Evolutionary conservation across 2,329 filamentous ascomycete species (phyloP), one percentile per base, ranked within the genome.

Genomic region (Fusarium neocosmosporiellum): DNA sequence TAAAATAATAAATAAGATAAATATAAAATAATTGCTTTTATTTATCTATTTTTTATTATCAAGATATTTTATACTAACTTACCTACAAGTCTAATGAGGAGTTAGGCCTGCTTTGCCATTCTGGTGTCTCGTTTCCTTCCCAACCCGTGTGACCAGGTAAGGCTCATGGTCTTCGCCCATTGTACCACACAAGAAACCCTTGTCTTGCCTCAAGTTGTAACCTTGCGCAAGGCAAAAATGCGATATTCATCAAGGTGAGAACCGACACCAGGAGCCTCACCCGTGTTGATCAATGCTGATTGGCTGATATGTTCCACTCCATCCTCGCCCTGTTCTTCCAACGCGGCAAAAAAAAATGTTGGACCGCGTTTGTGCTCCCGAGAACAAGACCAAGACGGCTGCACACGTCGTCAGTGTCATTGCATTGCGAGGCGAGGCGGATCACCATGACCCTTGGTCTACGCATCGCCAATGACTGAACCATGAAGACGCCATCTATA

Each of bases 401-500:
- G 31, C 31, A 48, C 59, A 27, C 59, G 18, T 61, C 22, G 33
- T 53, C 39, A 53, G 20, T 37, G 24, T 31, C 13, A 61, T 61
- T 61, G 59, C n/a, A n/a, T n/a, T n/a, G n/a, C n/a, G n/a, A n/a
- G n/a, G n/a, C 59, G 18, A 20, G 16, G 33, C 48, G 43, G 27
- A 54, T 61, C 54, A 53, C 13, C 50, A 69, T 74, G 65, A 63
- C 31, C n/a, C 33, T 50, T 18, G 0, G 48, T 13, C 27, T 36
- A 20, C 14, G n/a, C 34, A 13, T 20, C 27, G 18, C 34, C 43
- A 37, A 64, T 61, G 61, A 59, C 37, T 60, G 37, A 43, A 69
- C 14, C 53, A 63, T 73, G 71, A 73, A 55, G 58, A 10, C 57
- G 22, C 59, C 50, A 1, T 62, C 46, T 10, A 46, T 43, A 8